Evolutionary conservation across 192 early-diverging fungal species (phyloP), one percentile per base, ranked within the genome.

Genomic region (Coemansia sp.): DNA sequence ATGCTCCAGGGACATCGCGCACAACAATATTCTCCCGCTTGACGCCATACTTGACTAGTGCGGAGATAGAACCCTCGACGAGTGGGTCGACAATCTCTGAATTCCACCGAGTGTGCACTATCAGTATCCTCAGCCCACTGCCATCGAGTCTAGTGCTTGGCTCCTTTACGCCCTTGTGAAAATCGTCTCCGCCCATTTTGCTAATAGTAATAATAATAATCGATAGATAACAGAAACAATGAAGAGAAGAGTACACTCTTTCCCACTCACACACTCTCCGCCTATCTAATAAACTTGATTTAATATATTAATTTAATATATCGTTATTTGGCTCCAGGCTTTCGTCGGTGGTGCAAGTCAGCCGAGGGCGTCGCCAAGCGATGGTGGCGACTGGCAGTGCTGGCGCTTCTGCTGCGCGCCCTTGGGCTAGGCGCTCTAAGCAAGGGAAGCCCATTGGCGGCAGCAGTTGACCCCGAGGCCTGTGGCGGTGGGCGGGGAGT

Each of bases 91-190:
- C 96, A 29, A 99, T 90, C 54, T 87, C 74, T 20, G 78, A 64
- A 85, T 99, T 99, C 97, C 98, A 99, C 60, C 96, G 92, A 16
- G 97, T 94, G 76, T 94, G 96, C 46, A 98, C 92, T 47, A 95
- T 92, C 52, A 93, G 87, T 33, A 95, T 76, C 64, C 88, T 89
- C 36, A 93, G 86, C 8, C 40, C 47, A 18, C 86, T 87, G 46
- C 92, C 93, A 55, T 95, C 90, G 16, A 92, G 82, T 62, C 70
- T 67, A 29, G 75, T 70, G 15, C 65, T 57, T 9, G 90, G 69
- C 27, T 86, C 79, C 68, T 89, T 86, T 60, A 93, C 88, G 57
- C 93, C 93, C 78, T 95, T 93, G 78, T 87, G 85, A 72, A 93
- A 93, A 34, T 87, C 85, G 78, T 85, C 82, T 36, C 78, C 78